phyloP scores from a whole-genome alignment of 2,329 filamentous ascomycete genomes.

The Sporothrix globosa region DNA sequence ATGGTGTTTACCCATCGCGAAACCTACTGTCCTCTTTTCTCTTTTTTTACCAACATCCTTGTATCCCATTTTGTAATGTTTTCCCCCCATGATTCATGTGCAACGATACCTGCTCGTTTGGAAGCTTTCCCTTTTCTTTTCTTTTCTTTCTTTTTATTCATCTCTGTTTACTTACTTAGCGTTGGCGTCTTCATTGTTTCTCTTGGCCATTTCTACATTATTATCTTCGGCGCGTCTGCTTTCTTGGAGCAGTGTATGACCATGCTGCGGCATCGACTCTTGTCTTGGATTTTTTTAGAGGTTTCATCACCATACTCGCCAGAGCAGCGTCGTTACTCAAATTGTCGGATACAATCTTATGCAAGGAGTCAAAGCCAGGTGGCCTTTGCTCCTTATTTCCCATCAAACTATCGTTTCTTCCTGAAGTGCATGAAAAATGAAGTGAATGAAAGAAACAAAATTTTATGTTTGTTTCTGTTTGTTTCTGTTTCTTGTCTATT shows the following conservation, averaged over 20 bases:
- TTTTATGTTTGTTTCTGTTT: background rate
- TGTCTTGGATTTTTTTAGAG: background rate
- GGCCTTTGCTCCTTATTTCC: background rate
- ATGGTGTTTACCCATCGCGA: background rate
- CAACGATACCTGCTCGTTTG: slow-evolving; percentile 28
- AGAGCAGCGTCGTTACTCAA: background rate
- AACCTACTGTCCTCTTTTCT: background rate
- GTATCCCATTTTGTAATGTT: background rate
- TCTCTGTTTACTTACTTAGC: slow-evolving; percentile 2
- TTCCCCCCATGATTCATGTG: slow-evolving; percentile 29
- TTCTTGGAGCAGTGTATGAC: background rate
- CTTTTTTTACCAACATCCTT: background rate
- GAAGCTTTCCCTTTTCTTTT: background rate
- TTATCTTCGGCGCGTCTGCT: background rate
- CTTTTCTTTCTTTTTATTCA: background rate
- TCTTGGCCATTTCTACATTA: slow-evolving; percentile 6
- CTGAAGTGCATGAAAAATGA: background rate
- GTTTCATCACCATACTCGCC: background rate
- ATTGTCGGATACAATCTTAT: slow-evolving; percentile 17
- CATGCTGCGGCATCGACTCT: background rate
- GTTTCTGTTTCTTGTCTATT: background rate
- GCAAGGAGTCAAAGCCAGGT: too few species aligned
- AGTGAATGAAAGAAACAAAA: background rate
- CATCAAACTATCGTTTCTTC: background rate
- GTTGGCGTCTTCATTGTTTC: background rate